phyloP scores from a whole-genome alignment of 352 stramenopile genomes.

The Aphanomyces invadans region DNA sequence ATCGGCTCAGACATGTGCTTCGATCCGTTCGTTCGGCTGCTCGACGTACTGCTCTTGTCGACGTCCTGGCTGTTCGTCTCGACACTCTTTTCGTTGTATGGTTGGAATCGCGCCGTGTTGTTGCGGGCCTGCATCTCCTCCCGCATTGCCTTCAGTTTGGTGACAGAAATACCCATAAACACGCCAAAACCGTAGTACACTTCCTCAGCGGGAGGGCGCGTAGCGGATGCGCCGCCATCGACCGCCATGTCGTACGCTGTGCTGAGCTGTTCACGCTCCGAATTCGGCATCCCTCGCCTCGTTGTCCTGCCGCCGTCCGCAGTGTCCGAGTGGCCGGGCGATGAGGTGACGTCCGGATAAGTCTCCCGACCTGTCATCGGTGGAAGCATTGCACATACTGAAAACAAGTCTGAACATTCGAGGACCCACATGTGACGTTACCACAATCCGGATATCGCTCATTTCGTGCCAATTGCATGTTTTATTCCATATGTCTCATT shows the following conservation, averaged over 20 bases:
- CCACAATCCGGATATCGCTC: neutral
- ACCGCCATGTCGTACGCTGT: conserved; percentile 23
- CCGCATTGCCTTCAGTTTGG: conserved; percentile 67
- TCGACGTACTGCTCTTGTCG: conserved; percentile 6
- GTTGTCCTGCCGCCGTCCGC: neutral
- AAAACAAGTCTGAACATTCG: neutral
- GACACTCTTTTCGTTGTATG: neutral
- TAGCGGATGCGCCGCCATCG: neutral
- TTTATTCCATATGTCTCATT: neutral
- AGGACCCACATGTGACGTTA: neutral
- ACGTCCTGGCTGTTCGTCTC: conserved; percentile 15
- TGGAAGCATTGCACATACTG: neutral
- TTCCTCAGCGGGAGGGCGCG: conserved; percentile 39
- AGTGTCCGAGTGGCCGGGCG: neutral
- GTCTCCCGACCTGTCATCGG: neutral
- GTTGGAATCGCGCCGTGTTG: conserved; percentile 22
- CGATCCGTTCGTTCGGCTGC: neutral
- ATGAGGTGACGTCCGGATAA: neutral
- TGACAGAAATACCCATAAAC: conserved; percentile 78
- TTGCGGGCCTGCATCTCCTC: conserved; percentile 38
- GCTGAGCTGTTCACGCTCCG: conserved; percentile 21
- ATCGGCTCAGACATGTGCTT: neutral
- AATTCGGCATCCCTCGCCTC: conserved; percentile 2
- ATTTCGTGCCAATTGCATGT: neutral
- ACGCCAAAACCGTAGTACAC: conserved; percentile 86